Percentiles rank a stretch among this genome's conserved stretches.
phyloP scores from a whole-genome alignment of 371 early-diverging fungal genomes.

The Mycotypha africana region DNA sequence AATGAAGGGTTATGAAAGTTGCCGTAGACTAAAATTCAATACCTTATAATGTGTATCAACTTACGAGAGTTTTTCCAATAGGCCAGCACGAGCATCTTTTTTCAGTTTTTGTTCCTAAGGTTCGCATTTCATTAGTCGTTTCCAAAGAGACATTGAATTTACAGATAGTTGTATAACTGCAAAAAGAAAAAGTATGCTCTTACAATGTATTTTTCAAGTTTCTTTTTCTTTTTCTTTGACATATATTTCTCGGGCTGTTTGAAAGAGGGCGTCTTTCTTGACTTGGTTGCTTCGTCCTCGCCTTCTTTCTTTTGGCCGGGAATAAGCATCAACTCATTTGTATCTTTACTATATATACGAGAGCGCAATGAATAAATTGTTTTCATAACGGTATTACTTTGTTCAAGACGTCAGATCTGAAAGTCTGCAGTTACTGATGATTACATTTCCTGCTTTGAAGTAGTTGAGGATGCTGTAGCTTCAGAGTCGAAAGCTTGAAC shows the following conservation, averaged over 20 bases:
- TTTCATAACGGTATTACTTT: too few relatives aligned
- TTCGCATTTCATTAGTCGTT: neutral
- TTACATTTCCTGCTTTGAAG: conserved; percentile 2
- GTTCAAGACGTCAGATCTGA: too few relatives aligned
- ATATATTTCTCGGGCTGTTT: conserved; percentile 40
- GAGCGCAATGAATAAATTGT: too few relatives aligned
- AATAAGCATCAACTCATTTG: conserved; percentile 37
- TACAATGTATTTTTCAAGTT: conserved; percentile 81
- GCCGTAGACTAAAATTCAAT: too few relatives aligned
- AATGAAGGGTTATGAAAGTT: too few relatives aligned
- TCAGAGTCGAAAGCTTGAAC: conserved; percentile 8
- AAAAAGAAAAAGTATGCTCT: neutral
- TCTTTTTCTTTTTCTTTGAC: conserved; percentile 73
- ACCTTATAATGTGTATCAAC: too few relatives aligned
- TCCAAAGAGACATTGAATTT: neutral
- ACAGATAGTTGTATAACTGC: too few relatives aligned
- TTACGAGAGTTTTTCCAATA: conserved; percentile 78
- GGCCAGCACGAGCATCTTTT: conserved; percentile 82
- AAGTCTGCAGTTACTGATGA: too few relatives aligned
- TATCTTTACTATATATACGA: conserved; percentile 10
- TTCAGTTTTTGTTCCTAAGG: conserved; percentile 84
- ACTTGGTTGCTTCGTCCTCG: conserved; percentile 1
- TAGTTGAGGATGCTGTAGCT: neutral
- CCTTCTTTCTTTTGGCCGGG: conserved; percentile 19
- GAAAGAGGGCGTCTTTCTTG: conserved; percentile 1